These are phyloP conservation scores for Pulveroboletus sp. DNA, from an alignment of 768 basidiomycete genomes.

Conservation along the genomic window DNA sequence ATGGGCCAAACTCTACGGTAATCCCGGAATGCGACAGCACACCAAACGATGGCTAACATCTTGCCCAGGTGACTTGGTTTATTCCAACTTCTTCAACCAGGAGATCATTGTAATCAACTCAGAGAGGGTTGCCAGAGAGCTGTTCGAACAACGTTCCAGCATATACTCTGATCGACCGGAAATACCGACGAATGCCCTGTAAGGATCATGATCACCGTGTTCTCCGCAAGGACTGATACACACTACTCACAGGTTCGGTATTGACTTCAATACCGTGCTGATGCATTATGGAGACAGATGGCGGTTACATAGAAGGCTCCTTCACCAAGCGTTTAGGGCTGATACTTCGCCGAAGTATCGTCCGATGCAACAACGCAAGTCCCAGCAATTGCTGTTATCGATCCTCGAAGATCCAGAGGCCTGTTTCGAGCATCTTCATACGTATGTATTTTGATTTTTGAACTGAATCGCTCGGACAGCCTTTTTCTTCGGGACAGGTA, in stretches of 20 bases:
- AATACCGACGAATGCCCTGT: slow-evolving; percentile 21
- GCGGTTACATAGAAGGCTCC: slow-evolving; percentile 33
- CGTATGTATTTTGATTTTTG: neutral
- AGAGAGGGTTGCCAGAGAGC: slow-evolving; percentile 19
- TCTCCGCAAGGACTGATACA: neutral
- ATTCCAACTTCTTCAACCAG: slow-evolving; percentile 21
- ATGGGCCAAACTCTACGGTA: slow-evolving; percentile 19
- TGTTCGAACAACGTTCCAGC: slow-evolving; percentile 26
- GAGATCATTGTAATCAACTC: slow-evolving; percentile 28
- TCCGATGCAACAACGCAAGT: slow-evolving; percentile 32
- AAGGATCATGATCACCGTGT: neutral
- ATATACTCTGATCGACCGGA: slow-evolving; percentile 32
- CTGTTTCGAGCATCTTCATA: slow-evolving; percentile 21
- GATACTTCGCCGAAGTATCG: slow-evolving; percentile 24
- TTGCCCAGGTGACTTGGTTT: slow-evolving; percentile 25
- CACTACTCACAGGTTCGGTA: slow-evolving; percentile 20
- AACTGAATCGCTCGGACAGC: neutral
- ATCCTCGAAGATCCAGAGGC: slow-evolving; percentile 27
- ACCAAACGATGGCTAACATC: neutral
- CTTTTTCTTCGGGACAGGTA: slow-evolving; percentile 12
- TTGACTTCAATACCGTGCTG: slow-evolving; percentile 33
- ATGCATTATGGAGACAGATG: slow-evolving; percentile 37
- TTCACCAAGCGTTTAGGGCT: slow-evolving; percentile 35
- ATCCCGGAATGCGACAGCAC: neutral
- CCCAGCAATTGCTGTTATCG: slow-evolving; percentile 25